Percentiles rank a stretch among this genome's conserved stretches.
Conservation (phyloP, 805 yeast species). For the Barnettozyma siamensis region DNA sequence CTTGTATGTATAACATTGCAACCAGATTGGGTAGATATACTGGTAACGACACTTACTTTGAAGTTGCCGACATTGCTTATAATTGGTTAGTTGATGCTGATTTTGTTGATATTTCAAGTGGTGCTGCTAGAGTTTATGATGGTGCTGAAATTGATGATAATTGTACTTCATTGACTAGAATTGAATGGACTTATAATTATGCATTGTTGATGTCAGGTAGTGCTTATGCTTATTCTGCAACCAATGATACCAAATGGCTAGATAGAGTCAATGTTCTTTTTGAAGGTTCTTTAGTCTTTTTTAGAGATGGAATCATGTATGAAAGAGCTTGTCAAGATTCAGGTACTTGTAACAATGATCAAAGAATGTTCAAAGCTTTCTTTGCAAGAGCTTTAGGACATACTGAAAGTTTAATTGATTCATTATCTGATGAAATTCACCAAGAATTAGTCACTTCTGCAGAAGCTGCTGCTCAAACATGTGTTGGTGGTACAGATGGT, state of each 20-base stretch:
- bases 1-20: conserved; percentile 55
- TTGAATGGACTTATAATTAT: conserved; percentile 67
- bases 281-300: conserved; percentile 41
- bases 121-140: conserved; percentile 40
- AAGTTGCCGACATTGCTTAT: conserved; percentile 49
- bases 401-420: conserved; percentile 46
- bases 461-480: conserved; percentile 60
- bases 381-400: conserved; percentile 58
- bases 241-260: conserved; percentile 47
- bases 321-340: conserved; percentile 56
- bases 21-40: conserved; percentile 61
- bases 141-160: conserved; percentile 49
- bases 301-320: conserved; percentile 45
- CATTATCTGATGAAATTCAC: conserved; percentile 40
- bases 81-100: conserved; percentile 51
- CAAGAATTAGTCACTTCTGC: conserved; percentile 47
- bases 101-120: conserved; percentile 34
- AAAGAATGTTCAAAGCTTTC: conserved; percentile 68
- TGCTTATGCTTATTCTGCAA: conserved; percentile 62
- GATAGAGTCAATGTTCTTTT: conserved; percentile 40
- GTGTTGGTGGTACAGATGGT: conserved; percentile 70
- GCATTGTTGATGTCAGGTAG: conserved; percentile 63
- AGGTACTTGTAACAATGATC: conserved; percentile 61
- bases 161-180: conserved; percentile 43
- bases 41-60: conserved; percentile 47